phyloP scores from a whole-genome alignment of 2,329 filamentous ascomycete species.

The Coniochaeta sp. region DNA sequence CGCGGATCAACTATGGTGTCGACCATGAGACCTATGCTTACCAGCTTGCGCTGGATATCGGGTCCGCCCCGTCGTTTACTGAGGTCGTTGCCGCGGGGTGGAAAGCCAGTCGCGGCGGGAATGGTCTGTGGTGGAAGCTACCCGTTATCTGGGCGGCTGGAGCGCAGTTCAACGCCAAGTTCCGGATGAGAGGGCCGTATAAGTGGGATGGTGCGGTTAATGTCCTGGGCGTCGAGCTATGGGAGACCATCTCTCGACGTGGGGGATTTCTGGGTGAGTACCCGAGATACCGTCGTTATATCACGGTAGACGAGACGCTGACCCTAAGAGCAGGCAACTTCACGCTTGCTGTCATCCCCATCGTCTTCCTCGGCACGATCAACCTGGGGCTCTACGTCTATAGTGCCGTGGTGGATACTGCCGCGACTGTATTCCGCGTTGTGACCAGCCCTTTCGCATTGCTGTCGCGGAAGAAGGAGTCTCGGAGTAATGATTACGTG shows the following conservation, averaged over 20 bases:
- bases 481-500: neutral
- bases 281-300: neutral
- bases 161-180: conserved; percentile 30
- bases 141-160: conserved; percentile 30
- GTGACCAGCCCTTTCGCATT: neutral
- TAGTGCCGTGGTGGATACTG: neutral
- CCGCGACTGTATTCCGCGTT: neutral
- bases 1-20: conserved; percentile 31
- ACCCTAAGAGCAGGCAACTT: neutral
- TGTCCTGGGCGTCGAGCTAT: conserved; percentile 27
- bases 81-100: conserved; percentile 19
- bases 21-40: conserved; percentile 36
- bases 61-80: conserved; percentile 24
- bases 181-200: conserved; percentile 30
- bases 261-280: conserved; percentile 26
- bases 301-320: neutral
- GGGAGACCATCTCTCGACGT: conserved; percentile 26
- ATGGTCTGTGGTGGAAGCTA: conserved; percentile 22
- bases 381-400: neutral
- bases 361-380: neutral
- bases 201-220: conserved; percentile 20
- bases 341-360: conserved; percentile 1
- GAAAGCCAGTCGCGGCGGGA: conserved; percentile 8
- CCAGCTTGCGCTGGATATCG: conserved; percentile 33
- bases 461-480: neutral